Conservation (phyloP, 164 flowering plant genomes). For the Piper longum region DNA sequence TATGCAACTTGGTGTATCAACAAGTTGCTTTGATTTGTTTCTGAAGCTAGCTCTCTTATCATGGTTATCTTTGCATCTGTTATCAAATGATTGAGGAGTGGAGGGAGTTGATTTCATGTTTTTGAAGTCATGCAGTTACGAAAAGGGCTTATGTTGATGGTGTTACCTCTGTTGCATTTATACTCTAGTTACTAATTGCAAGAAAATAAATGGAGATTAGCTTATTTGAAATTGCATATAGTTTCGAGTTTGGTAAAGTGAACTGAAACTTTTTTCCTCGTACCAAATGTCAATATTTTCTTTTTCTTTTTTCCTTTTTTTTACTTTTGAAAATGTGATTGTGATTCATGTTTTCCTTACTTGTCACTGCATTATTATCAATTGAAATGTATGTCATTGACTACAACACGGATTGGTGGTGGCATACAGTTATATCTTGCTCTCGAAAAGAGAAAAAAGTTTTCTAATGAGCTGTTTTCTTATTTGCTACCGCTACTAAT, state of each 20-base stretch:
- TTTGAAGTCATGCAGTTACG: not conserved
- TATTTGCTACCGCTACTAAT: not conserved
- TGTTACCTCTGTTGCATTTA: not conserved
- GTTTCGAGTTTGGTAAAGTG: no score
- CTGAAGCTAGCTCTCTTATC: not conserved
- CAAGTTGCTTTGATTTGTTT: no score
- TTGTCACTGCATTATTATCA: not conserved
- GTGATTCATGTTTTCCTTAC: slow-evolving; percentile 9
- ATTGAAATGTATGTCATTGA: slow-evolving; percentile 25
- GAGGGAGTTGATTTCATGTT: not conserved
- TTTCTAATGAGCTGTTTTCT: not conserved
- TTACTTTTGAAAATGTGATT: not conserved
- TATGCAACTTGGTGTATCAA: not conserved
- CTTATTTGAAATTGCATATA: not conserved
- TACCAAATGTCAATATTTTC: not conserved
- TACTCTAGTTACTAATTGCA: not conserved
- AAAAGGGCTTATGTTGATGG: not conserved
- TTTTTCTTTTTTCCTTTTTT: not conserved
- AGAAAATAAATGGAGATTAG: not conserved
- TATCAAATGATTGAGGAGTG: not conserved
- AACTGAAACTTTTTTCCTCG: no score
- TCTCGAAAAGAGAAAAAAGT: not conserved
- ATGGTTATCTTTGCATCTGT: not conserved
- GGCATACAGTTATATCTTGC: not conserved
- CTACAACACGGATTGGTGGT: no score